These are phyloP conservation scores for Populus ilicifolia DNA, from an alignment of 345 rosid species.

Conservation along the genomic window DNA sequence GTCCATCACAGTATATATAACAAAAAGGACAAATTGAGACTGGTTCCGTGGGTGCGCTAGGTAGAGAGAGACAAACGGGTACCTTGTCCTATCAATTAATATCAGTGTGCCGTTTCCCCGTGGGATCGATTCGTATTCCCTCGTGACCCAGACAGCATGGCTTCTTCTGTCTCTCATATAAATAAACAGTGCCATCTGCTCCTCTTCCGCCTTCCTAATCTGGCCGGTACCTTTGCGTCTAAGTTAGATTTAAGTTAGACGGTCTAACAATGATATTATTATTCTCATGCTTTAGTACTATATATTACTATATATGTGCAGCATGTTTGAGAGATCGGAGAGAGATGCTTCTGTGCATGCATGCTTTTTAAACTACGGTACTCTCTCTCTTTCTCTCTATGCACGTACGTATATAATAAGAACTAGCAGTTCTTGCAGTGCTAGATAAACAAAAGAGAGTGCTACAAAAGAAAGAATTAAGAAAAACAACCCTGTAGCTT, in stretches of 20 bases:
- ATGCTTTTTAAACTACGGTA: background rate
- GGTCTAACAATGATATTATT: background rate
- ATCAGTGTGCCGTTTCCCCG: conserved; percentile 31
- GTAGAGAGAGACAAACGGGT: conserved; percentile 28
- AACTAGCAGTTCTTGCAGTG: background rate
- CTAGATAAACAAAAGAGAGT: conserved; percentile 45
- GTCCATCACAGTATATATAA: conserved; percentile 13
- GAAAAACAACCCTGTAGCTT: conserved; percentile 47
- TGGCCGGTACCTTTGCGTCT: background rate
- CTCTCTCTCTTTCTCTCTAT: too few relatives aligned
- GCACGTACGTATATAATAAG: too few relatives aligned
- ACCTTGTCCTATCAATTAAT: conserved; percentile 37
- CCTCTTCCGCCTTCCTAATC: background rate
- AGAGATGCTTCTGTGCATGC: conserved; percentile 18
- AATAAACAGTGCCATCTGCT: background rate
- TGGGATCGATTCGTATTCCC: conserved; percentile 38
- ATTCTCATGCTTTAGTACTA: too few relatives aligned
- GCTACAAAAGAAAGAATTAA: conserved; percentile 43
- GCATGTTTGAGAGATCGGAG: background rate
- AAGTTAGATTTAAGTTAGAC: too few relatives aligned
- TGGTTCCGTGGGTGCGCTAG: background rate
- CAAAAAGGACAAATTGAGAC: conserved; percentile 22
- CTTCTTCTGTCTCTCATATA: background rate
- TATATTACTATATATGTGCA: background rate
- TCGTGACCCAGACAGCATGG: conserved; percentile 28